A percentile compares a stretch with the other conserved stretches of the same genome.
These are phyloP conservation scores for Phytophthora pini DNA, from an alignment of 352 stramenopile genomes.

Conservation along the genomic window DNA sequence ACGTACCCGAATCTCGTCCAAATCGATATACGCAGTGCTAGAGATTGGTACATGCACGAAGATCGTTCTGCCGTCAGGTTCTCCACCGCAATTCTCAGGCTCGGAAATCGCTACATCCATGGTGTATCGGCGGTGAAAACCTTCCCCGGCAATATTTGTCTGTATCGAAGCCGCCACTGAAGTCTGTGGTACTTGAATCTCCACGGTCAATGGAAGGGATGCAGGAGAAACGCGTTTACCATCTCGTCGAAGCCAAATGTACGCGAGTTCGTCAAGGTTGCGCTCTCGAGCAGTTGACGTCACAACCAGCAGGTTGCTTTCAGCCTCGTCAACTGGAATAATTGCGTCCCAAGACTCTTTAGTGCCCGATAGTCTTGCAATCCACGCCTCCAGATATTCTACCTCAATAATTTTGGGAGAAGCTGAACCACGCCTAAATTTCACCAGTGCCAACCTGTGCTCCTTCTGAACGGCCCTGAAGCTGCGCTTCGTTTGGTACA, in stretches of 20 bases:
- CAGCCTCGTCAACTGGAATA: conserved; percentile 11
- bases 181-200: conserved; percentile 8
- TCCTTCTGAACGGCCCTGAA: conserved; percentile 6
- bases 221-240: not conserved
- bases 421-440: conserved; percentile 13
- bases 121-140: conserved; percentile 53
- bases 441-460: conserved; percentile 13
- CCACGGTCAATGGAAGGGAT: conserved; percentile 4
- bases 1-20: conserved; percentile 63
- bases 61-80: conserved; percentile 24
- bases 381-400: conserved; percentile 31
- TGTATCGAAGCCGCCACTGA: conserved; percentile 29
- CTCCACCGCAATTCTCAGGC: conserved; percentile 4
- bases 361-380: conserved; percentile 1
- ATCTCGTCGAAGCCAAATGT: conserved; percentile 22
- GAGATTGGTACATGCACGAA: conserved; percentile 50
- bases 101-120: conserved; percentile 43
- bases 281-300: conserved; percentile 17
- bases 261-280: conserved; percentile 23
- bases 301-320: conserved; percentile 18
- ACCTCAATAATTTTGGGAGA: conserved; percentile 18
- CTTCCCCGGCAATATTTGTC: conserved; percentile 37
- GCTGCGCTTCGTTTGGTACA: conserved; percentile 12
- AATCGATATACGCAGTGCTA: conserved; percentile 53
- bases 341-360: conserved; percentile 7